phyloP scores from a whole-genome alignment of 2,329 filamentous ascomycete species.

The Colletotrichum tropicale region DNA sequence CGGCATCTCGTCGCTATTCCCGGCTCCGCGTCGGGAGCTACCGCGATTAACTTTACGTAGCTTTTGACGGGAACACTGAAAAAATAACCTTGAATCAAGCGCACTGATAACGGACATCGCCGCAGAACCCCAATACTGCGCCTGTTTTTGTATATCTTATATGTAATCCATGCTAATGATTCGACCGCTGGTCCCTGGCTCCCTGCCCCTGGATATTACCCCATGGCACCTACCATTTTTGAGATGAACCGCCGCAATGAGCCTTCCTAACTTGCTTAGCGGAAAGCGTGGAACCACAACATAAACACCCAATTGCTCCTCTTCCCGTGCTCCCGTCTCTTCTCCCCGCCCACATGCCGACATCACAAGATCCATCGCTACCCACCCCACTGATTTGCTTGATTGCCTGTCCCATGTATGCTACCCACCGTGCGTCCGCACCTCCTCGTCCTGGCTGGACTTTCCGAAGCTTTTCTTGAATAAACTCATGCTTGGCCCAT shows the following conservation, averaged over 20 bases:
- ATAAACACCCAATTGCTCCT: not conserved
- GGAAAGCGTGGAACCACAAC: not conserved
- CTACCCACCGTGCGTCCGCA: not conserved
- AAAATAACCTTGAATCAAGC: not conserved
- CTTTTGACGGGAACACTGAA: not conserved
- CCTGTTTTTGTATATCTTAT: not conserved
- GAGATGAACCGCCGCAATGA: not conserved
- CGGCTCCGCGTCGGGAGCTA: not conserved
- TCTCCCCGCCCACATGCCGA: not conserved
- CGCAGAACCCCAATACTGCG: not conserved
- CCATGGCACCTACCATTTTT: constrained; percentile 11
- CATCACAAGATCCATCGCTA: not conserved
- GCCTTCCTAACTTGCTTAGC: constrained; percentile 15
- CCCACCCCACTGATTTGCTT: not conserved
- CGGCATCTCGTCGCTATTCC: not conserved
- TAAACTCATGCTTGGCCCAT: not conserved
- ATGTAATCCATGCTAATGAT: not conserved
- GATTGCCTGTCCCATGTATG: not conserved
- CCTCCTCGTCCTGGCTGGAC: not conserved
- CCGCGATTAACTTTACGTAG: not conserved
- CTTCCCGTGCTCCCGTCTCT: not conserved
- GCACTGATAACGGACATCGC: not conserved
- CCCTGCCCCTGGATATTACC: not conserved
- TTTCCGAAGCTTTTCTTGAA: not conserved
- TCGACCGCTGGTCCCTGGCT: not conserved